phyloP scores from a whole-genome alignment of 2,329 filamentous ascomycete genomes.

The Ceratocystis alfenasii region DNA sequence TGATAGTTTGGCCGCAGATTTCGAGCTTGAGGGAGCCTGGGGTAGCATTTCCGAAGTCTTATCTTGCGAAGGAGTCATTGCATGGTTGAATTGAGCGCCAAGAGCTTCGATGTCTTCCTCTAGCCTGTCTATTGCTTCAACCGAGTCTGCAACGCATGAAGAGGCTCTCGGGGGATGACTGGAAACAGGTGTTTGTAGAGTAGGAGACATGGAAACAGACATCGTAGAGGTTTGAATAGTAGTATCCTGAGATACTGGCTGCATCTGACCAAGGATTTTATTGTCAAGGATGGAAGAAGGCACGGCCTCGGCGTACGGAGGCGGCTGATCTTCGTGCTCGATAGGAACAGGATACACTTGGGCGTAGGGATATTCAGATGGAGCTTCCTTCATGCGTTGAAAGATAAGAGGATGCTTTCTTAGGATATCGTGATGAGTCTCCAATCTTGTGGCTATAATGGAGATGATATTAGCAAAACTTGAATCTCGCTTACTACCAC shows the following conservation, averaged over 20 bases:
- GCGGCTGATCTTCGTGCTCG: slow-evolving; percentile 22
- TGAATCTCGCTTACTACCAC: neutral
- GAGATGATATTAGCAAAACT: slow-evolving; percentile 21
- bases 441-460: slow-evolving; percentile 19
- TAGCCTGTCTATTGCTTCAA: slow-evolving; percentile 49
- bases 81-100: slow-evolving; percentile 26
- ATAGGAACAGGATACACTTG: slow-evolving; percentile 19
- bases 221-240: neutral
- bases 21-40: neutral
- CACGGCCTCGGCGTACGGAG: slow-evolving; percentile 21
- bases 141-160: slow-evolving; percentile 49
- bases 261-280: neutral
- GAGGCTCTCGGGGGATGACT: slow-evolving; percentile 28
- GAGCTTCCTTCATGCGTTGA: slow-evolving; percentile 11
- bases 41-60: neutral
- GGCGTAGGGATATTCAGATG: slow-evolving; percentile 19
- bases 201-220: neutral
- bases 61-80: slow-evolving; percentile 12
- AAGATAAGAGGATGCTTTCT: slow-evolving; percentile 16
- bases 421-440: slow-evolving; percentile 18
- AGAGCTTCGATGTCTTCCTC: slow-evolving; percentile 51
- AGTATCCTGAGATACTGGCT: neutral
- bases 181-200: neutral
- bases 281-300: slow-evolving; percentile 18
- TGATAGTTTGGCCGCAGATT: neutral